A percentile compares a stretch with the other conserved stretches of the same genome.
phyloP scores from a whole-genome alignment of 345 rosid species.

The Linum trigynum region DNA sequence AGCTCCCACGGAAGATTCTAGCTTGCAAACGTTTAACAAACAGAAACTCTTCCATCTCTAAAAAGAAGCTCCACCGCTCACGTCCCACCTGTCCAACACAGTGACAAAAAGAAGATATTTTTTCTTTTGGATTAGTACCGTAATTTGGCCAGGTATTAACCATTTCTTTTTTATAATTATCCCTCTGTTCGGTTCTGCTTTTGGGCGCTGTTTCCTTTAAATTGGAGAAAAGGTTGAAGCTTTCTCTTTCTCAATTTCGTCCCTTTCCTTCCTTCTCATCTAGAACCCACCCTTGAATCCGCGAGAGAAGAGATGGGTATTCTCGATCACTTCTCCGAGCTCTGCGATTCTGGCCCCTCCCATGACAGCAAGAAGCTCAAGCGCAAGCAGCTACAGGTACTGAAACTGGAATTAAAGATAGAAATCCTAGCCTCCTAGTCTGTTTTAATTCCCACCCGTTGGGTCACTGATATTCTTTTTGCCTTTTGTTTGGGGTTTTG shows the following conservation, averaged over 20 bases:
- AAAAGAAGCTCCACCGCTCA: too few relatives aligned
- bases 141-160: too few relatives aligned
- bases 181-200: not conserved
- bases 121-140: too few relatives aligned
- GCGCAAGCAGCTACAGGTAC: slow-evolving; percentile 4
- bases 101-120: too few relatives aligned
- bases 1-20: too few relatives aligned
- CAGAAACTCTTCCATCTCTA: too few relatives aligned
- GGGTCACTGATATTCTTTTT: not conserved
- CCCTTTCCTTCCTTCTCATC: not conserved
- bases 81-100: too few relatives aligned
- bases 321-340: slow-evolving; percentile 1
- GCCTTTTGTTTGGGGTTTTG: not conserved
- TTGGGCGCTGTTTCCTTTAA: not conserved
- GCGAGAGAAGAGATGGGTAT: not conserved
- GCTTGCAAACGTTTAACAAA: too few relatives aligned
- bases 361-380: slow-evolving; percentile 1
- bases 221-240: not conserved
- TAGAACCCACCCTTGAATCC: not conserved
- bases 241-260: not conserved
- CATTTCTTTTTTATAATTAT: too few relatives aligned
- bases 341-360: not conserved
- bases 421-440: not conserved
- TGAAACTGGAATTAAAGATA: too few relatives aligned
- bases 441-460: not conserved